These are phyloP conservation scores for Cerrena zonata DNA, from an alignment of 1,284 basidiomycete genomes.

Conservation along the genomic window DNA sequence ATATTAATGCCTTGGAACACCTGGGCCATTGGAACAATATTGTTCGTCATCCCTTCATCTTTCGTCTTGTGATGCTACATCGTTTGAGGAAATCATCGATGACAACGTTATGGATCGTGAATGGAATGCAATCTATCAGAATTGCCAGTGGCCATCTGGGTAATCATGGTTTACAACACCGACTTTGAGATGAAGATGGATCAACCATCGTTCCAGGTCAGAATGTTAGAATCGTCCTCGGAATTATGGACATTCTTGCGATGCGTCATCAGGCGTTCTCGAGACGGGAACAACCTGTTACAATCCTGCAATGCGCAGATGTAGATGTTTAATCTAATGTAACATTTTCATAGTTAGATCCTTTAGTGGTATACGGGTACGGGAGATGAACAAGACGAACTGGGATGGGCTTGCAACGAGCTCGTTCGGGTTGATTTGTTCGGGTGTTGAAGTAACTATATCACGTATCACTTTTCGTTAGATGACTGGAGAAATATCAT, in stretches of 20 bases:
- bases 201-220: conserved; percentile 87
- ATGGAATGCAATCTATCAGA: too few relatives aligned
- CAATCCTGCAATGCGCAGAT: conserved; percentile 63
- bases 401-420: conserved; percentile 47
- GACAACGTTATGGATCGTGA: too few relatives aligned
- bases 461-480: background rate
- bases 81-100: too few relatives aligned
- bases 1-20: too few relatives aligned
- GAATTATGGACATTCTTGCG: conserved; percentile 67
- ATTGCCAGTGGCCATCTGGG: too few relatives aligned
- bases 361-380: background rate
- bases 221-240: conserved; percentile 49
- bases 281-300: conserved; percentile 64
- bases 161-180: too few relatives aligned
- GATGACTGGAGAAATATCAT: background rate
- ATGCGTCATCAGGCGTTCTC: conserved; percentile 63
- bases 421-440: conserved; percentile 40
- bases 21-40: background rate
- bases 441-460: conserved; percentile 34
- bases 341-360: background rate
- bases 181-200: too few relatives aligned
- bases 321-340: conserved; percentile 54
- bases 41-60: too few relatives aligned
- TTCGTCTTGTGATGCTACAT: too few relatives aligned
- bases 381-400: conserved; percentile 36